Base-by-base conservation (phyloP, 345 rosid genomes). In the Eucalyptus tenuipes region DNA sequence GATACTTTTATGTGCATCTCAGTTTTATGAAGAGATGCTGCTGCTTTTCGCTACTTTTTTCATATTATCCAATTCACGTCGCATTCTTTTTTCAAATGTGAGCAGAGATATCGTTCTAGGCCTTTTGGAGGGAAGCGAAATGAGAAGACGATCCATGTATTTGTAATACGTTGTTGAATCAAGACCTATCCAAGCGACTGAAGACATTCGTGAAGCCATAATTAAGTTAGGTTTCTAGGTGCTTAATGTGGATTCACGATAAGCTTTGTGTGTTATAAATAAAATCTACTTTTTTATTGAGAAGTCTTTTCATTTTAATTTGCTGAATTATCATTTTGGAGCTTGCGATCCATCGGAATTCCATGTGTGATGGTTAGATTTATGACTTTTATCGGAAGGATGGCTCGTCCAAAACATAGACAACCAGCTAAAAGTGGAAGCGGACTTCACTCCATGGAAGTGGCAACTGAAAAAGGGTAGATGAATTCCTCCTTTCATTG, bases 41-140 rank as follows among this genome's bases (percentile, higher is more conserved):
- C 57, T 18, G 45, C 82, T 11, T 71, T 71, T 18, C 1, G 1
- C 82, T 18, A 0, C 14, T 3, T 40, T 18, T 20, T 0, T 37
- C 45, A 5, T 20, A 37, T 37, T 37, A 37, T 71, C 82, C 82
- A 18, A 71, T 20, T 71, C 47, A 71, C 1, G 47, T 10, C 82
- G 8, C 27, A 0, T 37, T 18, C 27, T 71, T 71, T 71, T 71
- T 71, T 68, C 42, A 8, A 31, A 68, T 31, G 40, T 33, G 42
- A 7, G 80, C 80, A 68, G 80, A 17, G 24, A 33, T 3, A 66
- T 17, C 40, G 24, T 16, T 31, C 24, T 68, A 8, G 44, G 80
- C 7, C 42, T 68, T 8, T 33, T 16, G 80, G 40, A 68, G 79
- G 20, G 18, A 15, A 4, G 40, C 22, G 11, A 31, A 68, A 68